Evolutionary conservation across 257 asterid genomes (phyloP).

Genomic region (Cordia subcordata): DNA sequence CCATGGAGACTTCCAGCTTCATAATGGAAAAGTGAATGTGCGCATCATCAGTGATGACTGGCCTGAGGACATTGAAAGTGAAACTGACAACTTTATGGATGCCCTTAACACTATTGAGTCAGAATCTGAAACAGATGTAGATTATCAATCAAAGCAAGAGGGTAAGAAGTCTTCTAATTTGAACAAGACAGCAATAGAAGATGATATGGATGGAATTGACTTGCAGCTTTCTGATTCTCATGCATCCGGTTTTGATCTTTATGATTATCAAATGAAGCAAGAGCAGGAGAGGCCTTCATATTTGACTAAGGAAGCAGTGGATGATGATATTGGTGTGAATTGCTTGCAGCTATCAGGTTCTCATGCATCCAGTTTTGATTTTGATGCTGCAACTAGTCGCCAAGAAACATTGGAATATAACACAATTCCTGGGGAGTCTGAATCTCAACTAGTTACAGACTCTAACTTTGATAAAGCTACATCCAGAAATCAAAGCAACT

Average conservation of each 20-base stretch:
- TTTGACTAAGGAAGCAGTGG: neutral
- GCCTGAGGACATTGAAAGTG: slow-evolving; percentile 44
- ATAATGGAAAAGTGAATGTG: slow-evolving; percentile 22
- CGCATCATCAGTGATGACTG: slow-evolving; percentile 27
- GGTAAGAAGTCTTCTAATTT: slow-evolving; percentile 30
- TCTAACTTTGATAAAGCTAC: slow-evolving; percentile 13
- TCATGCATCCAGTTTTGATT: slow-evolving; percentile 19
- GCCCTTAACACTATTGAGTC: slow-evolving; percentile 90
- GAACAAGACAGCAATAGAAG: slow-evolving; percentile 36
- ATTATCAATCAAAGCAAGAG: slow-evolving; percentile 44
- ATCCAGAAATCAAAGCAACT: slow-evolving; percentile 10
- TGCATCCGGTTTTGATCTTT: slow-evolving; percentile 10
- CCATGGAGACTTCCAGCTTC: slow-evolving; percentile 22
- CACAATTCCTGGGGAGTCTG: slow-evolving; percentile 7
- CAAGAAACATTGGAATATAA: neutral
- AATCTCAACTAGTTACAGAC: slow-evolving; percentile 9
- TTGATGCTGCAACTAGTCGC: neutral
- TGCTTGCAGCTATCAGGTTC: slow-evolving; percentile 12
- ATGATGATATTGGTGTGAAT: neutral
- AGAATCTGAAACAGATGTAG: slow-evolving; percentile 71
- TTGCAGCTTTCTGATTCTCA: slow-evolving; percentile 4
- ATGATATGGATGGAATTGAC: slow-evolving; percentile 9
- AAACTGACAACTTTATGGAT: slow-evolving; percentile 61
- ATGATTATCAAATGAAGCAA: neutral
- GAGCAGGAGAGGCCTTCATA: neutral